phyloP scores from a whole-genome alignment of 805 yeast species.

The Ogataea glucozyma region DNA sequence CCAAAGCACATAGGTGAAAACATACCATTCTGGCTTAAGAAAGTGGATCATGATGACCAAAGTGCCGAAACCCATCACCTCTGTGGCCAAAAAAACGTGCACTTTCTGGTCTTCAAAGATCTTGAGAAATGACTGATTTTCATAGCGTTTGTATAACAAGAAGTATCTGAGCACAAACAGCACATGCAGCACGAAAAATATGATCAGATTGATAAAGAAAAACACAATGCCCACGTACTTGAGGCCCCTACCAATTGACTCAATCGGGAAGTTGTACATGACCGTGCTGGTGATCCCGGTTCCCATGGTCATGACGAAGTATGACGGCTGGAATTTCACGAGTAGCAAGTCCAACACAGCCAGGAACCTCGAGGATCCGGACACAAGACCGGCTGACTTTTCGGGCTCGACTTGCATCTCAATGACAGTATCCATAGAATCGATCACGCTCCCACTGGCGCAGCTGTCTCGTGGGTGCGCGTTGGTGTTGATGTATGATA shows the following conservation, averaged over 20 bases:
- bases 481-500: too few relatives aligned
- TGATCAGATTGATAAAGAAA: constrained; percentile 58
- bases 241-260: constrained; percentile 37
- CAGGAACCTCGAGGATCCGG: background rate
- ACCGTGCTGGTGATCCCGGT: constrained; percentile 70
- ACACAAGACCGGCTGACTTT: too few relatives aligned
- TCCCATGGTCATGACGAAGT: constrained; percentile 83
- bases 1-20: constrained; percentile 66
- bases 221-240: constrained; percentile 53
- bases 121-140: constrained; percentile 22
- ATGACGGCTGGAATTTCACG: constrained; percentile 48
- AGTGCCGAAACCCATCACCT: constrained; percentile 77
- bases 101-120: constrained; percentile 43
- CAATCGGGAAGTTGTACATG: constrained; percentile 66
- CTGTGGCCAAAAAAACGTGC: constrained; percentile 72
- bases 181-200: constrained; percentile 44
- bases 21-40: constrained; percentile 43
- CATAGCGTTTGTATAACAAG: constrained; percentile 33
- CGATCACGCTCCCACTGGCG: too few relatives aligned
- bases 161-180: constrained; percentile 44
- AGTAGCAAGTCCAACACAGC: constrained; percentile 18
- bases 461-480: too few relatives aligned
- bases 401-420: too few relatives aligned
- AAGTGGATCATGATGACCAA: constrained; percentile 56
- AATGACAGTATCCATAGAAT: too few relatives aligned